Evolutionary conservation across 2,329 filamentous ascomycete species (phyloP).

Genomic region (Colletotrichum graminicola): DNA sequence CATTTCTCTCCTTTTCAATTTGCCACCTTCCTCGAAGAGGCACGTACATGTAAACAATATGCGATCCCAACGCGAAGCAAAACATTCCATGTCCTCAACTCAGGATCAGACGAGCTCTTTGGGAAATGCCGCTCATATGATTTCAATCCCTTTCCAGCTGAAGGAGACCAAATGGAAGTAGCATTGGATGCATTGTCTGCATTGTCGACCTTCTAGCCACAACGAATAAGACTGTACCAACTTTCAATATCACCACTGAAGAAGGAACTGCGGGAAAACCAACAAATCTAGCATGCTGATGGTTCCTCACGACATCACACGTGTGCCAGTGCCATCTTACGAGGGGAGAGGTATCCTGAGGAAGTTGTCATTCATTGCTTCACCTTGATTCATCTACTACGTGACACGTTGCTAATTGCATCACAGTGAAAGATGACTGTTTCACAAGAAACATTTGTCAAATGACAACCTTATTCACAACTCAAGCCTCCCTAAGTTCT

Average conservation of each 20-base stretch:
- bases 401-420: not conserved
- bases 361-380: too few species aligned
- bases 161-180: too few species aligned
- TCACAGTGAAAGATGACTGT: too few species aligned
- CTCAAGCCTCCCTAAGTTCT: not conserved
- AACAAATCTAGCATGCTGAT: constrained; percentile 78
- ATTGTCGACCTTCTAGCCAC: too few species aligned
- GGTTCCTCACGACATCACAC: constrained; percentile 79
- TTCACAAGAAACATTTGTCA: not conserved
- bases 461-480: not conserved
- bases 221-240: too few species aligned
- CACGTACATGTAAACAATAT: not conserved
- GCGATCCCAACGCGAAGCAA: not conserved
- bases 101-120: constrained; percentile 41
- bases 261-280: constrained; percentile 75
- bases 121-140: too few species aligned
- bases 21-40: too few species aligned
- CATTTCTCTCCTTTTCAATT: too few species aligned
- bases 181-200: too few species aligned
- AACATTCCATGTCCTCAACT: constrained; percentile 56
- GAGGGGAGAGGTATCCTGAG: not conserved
- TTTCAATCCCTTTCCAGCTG: too few species aligned
- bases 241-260: constrained; percentile 62
- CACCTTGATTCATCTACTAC: not conserved
- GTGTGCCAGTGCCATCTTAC: constrained; percentile 43